Percentiles rank a stretch among this genome's conserved stretches.
These are phyloP conservation scores for Potentilla sterilis DNA, from an alignment of 306 rosid genomes.

Conservation along the genomic window DNA sequence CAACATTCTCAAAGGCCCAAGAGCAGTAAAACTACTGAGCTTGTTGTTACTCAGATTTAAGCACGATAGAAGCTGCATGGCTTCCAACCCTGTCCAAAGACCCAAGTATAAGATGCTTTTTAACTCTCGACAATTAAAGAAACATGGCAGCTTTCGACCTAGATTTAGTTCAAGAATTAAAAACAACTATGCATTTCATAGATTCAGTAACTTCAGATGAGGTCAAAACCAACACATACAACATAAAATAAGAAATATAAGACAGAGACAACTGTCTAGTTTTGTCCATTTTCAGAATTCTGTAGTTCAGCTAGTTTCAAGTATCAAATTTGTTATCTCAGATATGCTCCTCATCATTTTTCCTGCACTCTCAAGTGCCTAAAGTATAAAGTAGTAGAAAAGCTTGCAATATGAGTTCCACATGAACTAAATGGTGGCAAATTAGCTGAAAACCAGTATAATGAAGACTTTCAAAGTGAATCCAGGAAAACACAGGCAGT, in stretches of 20 bases:
- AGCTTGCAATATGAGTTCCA: not conserved
- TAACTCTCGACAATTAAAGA: not conserved
- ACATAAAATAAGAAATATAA: not conserved
- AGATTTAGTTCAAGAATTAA: not conserved
- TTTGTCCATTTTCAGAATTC: not conserved
- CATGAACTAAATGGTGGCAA: not conserved
- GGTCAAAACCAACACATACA: not conserved
- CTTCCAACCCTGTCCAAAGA: slow-evolving; percentile 75
- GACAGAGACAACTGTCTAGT: slow-evolving; percentile 4
- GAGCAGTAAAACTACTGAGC: slow-evolving; percentile 60
- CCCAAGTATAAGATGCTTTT: slow-evolving; percentile 24
- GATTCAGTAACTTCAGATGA: not conserved
- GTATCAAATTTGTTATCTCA: not conserved
- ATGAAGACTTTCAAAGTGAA: not conserved
- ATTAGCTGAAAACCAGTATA: not conserved
- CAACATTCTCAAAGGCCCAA: slow-evolving; percentile 62
- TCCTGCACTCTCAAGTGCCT: not conserved
- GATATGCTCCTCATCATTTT: not conserved
- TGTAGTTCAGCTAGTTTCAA: not conserved
- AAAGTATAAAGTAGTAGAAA: not conserved
- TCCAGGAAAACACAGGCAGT: not conserved
- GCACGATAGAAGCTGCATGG: slow-evolving; percentile 79
- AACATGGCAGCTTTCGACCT: not conserved
- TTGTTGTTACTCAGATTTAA: slow-evolving; percentile 77
- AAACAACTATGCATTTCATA: not conserved